Conservation (phyloP, 345 rosid genomes). For the Populus davidiana region DNA sequence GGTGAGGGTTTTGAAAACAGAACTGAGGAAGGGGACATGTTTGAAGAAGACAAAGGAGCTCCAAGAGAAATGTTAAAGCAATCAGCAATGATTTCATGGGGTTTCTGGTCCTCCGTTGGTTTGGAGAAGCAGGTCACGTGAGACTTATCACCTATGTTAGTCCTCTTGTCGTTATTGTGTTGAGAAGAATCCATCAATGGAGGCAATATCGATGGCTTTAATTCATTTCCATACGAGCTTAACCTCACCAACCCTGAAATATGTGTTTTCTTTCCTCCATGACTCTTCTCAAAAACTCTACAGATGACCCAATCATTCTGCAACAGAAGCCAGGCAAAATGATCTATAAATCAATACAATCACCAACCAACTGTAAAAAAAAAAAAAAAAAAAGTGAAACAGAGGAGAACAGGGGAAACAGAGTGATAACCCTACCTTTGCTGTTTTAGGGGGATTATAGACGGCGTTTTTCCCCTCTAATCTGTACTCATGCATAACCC, state of each 20-base stretch:
- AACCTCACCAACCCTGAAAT: constrained; percentile 17
- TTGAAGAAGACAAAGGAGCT: constrained; percentile 35
- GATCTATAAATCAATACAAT: not conserved
- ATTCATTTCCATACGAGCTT: constrained; percentile 29
- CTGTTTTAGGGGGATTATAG: constrained; percentile 14
- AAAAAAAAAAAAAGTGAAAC: not conserved
- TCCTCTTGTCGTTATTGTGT: constrained; percentile 12
- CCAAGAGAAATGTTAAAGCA: constrained; percentile 24
- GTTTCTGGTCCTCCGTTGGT: constrained; percentile 15
- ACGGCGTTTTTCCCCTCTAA: constrained; percentile 13
- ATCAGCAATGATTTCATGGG: not conserved
- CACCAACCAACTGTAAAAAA: not conserved
- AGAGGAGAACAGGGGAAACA: not conserved
- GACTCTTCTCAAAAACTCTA: constrained; percentile 61
- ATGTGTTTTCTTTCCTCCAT: constrained; percentile 50
- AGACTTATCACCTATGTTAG: constrained; percentile 19
- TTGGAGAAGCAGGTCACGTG: constrained; percentile 43
- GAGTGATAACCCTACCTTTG: not conserved
- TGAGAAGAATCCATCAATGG: constrained; percentile 62
- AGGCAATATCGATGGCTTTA: constrained; percentile 41
- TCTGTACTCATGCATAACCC: constrained; percentile 31
- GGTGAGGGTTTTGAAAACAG: constrained; percentile 18
- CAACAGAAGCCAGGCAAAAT: constrained; percentile 4
- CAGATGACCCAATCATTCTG: constrained; percentile 87
- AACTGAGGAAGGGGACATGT: constrained; percentile 27